These are phyloP conservation scores for Leccinum fibrillosum DNA, from an alignment of 768 basidiomycete genomes.

Conservation along the genomic window DNA sequence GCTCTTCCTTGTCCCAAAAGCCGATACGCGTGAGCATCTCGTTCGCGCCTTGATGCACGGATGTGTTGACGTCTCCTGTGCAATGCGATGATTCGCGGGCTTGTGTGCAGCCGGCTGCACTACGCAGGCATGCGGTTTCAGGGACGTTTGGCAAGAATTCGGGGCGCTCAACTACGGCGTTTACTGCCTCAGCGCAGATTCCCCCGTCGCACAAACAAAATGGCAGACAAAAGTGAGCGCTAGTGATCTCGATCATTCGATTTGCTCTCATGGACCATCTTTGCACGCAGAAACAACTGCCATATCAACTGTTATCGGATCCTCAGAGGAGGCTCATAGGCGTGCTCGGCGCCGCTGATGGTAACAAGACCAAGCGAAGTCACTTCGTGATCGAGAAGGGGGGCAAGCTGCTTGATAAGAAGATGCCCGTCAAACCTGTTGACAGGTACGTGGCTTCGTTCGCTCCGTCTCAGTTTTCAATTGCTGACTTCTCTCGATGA, in stretches of 20 bases:
- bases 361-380: conserved; percentile 83
- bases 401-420: conserved; percentile 83
- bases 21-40: conserved; percentile 68
- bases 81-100: neutral
- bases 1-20: conserved; percentile 81
- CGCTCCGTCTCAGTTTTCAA: neutral
- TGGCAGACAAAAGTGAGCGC: conserved; percentile 80
- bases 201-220: conserved; percentile 67
- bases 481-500: neutral
- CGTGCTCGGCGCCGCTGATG: conserved; percentile 76
- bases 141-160: conserved; percentile 81
- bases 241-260: no score
- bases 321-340: conserved; percentile 77
- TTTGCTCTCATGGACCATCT: conserved; percentile 1
- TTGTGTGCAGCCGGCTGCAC: conserved; percentile 75
- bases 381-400: conserved; percentile 94
- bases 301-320: conserved; percentile 86
- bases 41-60: neutral
- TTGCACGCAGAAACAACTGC: conserved; percentile 67
- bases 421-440: conserved; percentile 79
- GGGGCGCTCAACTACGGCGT: conserved; percentile 59
- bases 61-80: neutral
- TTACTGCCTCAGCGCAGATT: conserved; percentile 83
- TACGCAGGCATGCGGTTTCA: conserved; percentile 87
- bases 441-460: conserved; percentile 55